phyloP scores from a whole-genome alignment of 2,329 filamentous ascomycete genomes.

The Dichotomopilus funicola region DNA sequence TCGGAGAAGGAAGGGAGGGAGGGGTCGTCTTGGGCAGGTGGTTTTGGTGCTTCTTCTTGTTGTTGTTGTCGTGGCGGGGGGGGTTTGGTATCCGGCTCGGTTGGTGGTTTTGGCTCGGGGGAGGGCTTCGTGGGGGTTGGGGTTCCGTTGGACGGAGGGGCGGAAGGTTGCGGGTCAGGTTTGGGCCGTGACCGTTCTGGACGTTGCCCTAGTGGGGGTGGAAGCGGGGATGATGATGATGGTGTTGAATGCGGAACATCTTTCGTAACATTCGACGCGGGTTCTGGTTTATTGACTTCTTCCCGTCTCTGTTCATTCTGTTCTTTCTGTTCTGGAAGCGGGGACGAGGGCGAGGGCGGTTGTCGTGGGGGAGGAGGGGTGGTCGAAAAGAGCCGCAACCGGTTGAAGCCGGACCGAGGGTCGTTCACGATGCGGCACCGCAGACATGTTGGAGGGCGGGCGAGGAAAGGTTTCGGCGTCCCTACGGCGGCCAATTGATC shows the following conservation, averaged over 20 bases:
- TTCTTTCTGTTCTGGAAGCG: no score
- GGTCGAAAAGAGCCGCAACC: slow-evolving; percentile 28
- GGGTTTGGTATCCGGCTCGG: neutral
- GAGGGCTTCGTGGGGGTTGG: neutral
- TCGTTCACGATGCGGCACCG: slow-evolving; percentile 20
- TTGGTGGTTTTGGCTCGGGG: neutral
- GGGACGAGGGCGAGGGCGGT: neutral
- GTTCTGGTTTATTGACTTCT: neutral
- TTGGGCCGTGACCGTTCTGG: neutral
- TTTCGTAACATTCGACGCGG: neutral
- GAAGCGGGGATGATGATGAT: neutral
- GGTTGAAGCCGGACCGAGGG: slow-evolving; percentile 11
- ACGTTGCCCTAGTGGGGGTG: neutral
- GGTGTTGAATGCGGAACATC: neutral
- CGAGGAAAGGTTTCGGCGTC: neutral
- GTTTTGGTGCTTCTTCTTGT: neutral
- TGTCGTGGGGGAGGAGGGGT: slow-evolving; percentile 21
- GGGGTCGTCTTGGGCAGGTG: slow-evolving; percentile 6
- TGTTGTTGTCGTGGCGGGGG: neutral
- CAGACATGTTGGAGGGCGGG: slow-evolving; percentile 24
- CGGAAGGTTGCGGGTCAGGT: neutral
- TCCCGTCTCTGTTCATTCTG: no score
- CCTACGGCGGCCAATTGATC: slow-evolving; percentile 11
- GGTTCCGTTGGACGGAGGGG: slow-evolving; percentile 7
- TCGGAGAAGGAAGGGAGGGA: slow-evolving; percentile 42